These are phyloP conservation scores for Agrostemma githago DNA, from an alignment of 148 eudicot species.

Conservation along the genomic window DNA sequence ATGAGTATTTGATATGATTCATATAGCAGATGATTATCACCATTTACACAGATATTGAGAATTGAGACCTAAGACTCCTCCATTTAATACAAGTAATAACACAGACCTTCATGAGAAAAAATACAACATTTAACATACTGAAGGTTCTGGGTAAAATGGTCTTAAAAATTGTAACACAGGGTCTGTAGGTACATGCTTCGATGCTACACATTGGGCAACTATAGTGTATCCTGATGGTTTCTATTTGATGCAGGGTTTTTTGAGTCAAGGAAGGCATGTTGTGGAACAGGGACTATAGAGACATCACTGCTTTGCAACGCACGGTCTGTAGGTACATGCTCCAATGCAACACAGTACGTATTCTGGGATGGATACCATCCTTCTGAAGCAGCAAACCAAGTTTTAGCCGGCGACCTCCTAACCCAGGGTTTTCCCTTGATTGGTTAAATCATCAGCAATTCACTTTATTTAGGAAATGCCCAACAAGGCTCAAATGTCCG, in stretches of 20 bases:
- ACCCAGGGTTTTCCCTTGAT: constrained; percentile 58
- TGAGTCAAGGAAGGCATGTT: constrained; percentile 74
- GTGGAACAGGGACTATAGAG: constrained; percentile 80
- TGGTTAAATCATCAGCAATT: constrained; percentile 20
- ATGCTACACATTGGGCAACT: background rate
- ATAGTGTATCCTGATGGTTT: background rate
- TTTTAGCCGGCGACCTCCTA: constrained; percentile 54
- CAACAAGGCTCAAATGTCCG: background rate
- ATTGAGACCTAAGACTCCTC: no score
- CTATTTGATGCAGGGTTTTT: constrained; percentile 50
- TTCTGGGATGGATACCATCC: constrained; percentile 95
- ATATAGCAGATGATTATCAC: background rate
- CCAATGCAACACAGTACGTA: constrained; percentile 62
- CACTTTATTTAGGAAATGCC: background rate
- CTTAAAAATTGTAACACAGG: no score
- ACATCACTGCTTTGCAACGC: constrained; percentile 72
- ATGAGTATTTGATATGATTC: background rate
- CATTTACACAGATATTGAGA: no score
- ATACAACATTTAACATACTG: no score
- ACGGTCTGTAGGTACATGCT: constrained; percentile 64
- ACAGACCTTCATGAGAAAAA: no score
- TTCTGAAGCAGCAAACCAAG: constrained; percentile 70
- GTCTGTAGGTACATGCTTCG: background rate
- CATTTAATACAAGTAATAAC: no score
- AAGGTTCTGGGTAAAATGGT: no score